Evolutionary conservation across 768 basidiomycete species (phyloP), one percentile per base, ranked within the genome.

Genomic region (Leccinum imitatum): DNA sequence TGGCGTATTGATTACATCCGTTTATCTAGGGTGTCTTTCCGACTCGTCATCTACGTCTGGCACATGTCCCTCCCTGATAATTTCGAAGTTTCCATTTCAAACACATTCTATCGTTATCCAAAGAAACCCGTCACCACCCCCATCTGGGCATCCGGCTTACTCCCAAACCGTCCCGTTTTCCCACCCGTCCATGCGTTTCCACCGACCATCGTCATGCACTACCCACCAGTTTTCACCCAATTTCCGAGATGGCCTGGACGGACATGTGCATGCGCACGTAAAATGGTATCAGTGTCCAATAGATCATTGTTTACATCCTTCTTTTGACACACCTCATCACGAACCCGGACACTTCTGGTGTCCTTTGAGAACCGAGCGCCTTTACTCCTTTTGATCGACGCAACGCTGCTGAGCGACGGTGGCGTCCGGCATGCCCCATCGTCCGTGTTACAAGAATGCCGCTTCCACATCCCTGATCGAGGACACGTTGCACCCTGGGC

Each of bases 201-300:
- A n/a, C 56, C 58, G 23, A 59, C 46, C 27, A 37, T 59, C 54
- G 54, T 60, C 59, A 53, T 66, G 56, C 59, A 56, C 21, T 47
- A 50, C 37, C 63, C 56, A 15, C 53, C 59, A 35, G 52, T 15
- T 48, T 53, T 52, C 33, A 21, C 35, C 37, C 69, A 64, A 69
- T 68, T 61, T 66, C 64, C 69, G 59, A 61, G 50, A 33, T 53
- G 50, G 5, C 33, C 10, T 19, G 53, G 35, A 66, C 23, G 27
- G 58, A 59, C 41, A 63, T 54, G n/a, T 59, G 54, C 48, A 60
- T 44, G 3, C 54, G 33, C 53, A 61, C 31, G n/a, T 59, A 58
- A 50, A 56, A 25, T 47, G 54, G 50, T 11, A 63, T 41, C 23
- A 37, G 56, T 54, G 4, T 58, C 56, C 6, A 50, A 61, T 9